Conservation (phyloP, 495 filamentous ascomycete genomes). For the Hyaloscypha bicolor region DNA sequence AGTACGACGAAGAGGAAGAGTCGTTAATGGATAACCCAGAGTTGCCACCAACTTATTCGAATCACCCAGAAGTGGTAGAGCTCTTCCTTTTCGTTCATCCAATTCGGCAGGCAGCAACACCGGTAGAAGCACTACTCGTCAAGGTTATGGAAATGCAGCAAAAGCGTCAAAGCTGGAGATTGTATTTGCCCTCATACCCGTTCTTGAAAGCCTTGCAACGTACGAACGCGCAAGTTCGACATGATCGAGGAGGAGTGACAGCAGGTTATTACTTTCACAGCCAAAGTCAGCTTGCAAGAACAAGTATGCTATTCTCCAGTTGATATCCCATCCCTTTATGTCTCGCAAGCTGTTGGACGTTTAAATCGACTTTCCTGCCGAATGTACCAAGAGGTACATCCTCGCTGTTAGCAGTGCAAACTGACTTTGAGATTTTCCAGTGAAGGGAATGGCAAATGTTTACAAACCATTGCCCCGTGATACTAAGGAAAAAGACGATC, state of each 20-base stretch:
- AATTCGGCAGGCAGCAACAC: slow-evolving; percentile 53
- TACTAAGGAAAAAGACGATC: slow-evolving; percentile 32
- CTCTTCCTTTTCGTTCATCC: slow-evolving; percentile 59
- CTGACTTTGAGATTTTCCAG: neutral
- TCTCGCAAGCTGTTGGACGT: too few species aligned
- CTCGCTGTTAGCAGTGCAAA: neutral
- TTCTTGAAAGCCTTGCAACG: slow-evolving; percentile 52
- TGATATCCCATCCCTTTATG: too few species aligned
- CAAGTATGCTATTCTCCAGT: slow-evolving; percentile 6
- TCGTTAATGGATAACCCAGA: slow-evolving; percentile 32
- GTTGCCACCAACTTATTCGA: slow-evolving; percentile 38
- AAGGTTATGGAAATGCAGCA: slow-evolving; percentile 51
- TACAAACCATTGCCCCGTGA: slow-evolving; percentile 38
- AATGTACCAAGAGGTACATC: neutral
- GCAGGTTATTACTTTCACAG: slow-evolving; percentile 56
- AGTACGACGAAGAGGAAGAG: slow-evolving; percentile 39
- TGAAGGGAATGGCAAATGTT: slow-evolving; percentile 38
- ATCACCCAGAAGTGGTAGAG: slow-evolving; percentile 48
- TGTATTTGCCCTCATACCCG: slow-evolving; percentile 54
- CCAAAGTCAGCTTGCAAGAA: slow-evolving; percentile 46
- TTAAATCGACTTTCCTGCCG: neutral
- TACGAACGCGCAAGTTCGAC: slow-evolving; percentile 56
- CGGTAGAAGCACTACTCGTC: slow-evolving; percentile 44
- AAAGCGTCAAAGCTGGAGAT: slow-evolving; percentile 35
- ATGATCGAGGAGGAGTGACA: slow-evolving; percentile 60